Evolutionary conservation across 768 basidiomycete species (phyloP).

Genomic region (Boletales sp.): DNA sequence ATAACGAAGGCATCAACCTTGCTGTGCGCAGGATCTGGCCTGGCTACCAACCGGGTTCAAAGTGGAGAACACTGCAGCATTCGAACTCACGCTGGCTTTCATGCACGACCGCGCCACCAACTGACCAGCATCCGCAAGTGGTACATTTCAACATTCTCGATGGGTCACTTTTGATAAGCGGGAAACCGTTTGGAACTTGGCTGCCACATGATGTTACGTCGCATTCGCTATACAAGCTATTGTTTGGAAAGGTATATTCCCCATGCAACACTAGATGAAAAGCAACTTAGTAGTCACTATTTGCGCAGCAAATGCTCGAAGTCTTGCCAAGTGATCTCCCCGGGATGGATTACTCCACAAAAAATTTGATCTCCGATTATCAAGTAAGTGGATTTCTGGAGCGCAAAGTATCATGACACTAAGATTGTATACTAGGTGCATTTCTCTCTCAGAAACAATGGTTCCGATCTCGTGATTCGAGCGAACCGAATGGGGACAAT

Average conservation of each 20-base stretch:
- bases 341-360: too few relatives aligned
- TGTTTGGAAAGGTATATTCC: too few relatives aligned
- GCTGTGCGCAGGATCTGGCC: slow-evolving; percentile 32
- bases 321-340: too few relatives aligned
- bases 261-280: too few relatives aligned
- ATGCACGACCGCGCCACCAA: slow-evolving; percentile 16
- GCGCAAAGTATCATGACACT: too few relatives aligned
- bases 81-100: slow-evolving; percentile 30
- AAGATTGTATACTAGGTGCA: too few relatives aligned
- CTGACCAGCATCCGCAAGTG: slow-evolving; percentile 16
- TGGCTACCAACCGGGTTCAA: slow-evolving; percentile 21
- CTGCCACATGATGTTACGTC: slow-evolving; percentile 31
- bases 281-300: too few relatives aligned
- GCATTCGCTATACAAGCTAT: too few relatives aligned
- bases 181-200: slow-evolving; percentile 31
- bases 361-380: slow-evolving; percentile 6
- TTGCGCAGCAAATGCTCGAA: too few relatives aligned
- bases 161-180: slow-evolving; percentile 40
- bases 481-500: slow-evolving; percentile 1
- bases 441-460: too few relatives aligned
- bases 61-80: slow-evolving; percentile 18
- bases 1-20: slow-evolving; percentile 25
- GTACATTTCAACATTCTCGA: slow-evolving; percentile 41
- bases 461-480: slow-evolving; percentile 10
- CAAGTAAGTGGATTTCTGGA: background rate